A percentile compares a stretch with the other conserved stretches of the same genome.
Conservation (phyloP, 139 green algal species). For the Tetraselmis chui region DNA sequence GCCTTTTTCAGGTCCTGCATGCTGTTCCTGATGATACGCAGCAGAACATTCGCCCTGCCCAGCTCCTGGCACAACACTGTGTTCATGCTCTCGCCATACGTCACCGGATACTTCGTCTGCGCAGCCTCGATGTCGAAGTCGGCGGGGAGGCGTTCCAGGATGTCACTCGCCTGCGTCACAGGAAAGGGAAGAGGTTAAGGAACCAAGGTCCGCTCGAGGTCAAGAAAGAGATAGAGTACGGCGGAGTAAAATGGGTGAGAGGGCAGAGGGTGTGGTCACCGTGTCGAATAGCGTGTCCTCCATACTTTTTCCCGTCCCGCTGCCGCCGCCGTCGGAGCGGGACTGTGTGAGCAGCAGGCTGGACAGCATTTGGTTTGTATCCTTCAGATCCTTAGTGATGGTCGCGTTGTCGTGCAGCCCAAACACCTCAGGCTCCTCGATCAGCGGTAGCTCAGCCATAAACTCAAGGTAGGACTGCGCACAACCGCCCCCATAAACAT, state of each 20-base stretch:
- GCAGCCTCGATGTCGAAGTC: slow-evolving; percentile 34
- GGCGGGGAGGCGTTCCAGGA: slow-evolving; percentile 7
- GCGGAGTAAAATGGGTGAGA: not conserved
- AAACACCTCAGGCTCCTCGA: slow-evolving; percentile 47
- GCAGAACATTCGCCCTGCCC: slow-evolving; percentile 7
- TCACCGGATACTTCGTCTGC: slow-evolving; percentile 27
- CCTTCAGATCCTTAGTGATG: slow-evolving; percentile 18
- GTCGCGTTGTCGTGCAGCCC: slow-evolving; percentile 34
- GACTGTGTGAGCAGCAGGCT: slow-evolving; percentile 7
- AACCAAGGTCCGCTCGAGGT: too few relatives aligned
- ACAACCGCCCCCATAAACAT: too few relatives aligned
- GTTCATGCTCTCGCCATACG: slow-evolving; percentile 36
- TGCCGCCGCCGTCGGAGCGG: not conserved
- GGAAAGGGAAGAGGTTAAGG: too few relatives aligned
- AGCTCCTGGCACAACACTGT: slow-evolving; percentile 15
- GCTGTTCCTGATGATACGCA: not conserved
- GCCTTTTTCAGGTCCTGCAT: slow-evolving; percentile 14
- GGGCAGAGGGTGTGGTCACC: not conserved
- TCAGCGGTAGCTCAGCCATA: slow-evolving; percentile 55
- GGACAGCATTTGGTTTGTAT: slow-evolving; percentile 10
- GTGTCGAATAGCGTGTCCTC: not conserved
- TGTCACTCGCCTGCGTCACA: slow-evolving; percentile 1
- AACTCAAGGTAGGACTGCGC: slow-evolving; percentile 52
- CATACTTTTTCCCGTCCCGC: not conserved
- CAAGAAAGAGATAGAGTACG: too few relatives aligned